Evolutionary conservation across 352 stramenopile species (phyloP).

Genomic region (Thalassiosira mediterranea): DNA sequence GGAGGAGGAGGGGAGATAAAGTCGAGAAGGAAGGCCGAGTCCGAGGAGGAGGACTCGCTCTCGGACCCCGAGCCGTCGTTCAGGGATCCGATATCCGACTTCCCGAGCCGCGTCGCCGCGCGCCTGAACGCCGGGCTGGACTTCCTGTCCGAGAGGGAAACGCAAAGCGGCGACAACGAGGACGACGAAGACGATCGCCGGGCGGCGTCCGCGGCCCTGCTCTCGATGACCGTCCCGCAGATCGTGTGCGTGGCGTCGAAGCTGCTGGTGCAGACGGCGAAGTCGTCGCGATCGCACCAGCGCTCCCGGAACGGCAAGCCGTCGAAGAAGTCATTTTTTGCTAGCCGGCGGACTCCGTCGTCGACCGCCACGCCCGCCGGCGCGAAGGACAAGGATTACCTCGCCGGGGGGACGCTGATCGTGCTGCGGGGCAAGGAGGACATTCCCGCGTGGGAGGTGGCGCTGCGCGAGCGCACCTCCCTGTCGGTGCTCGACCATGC

Average conservation of each 20-base stretch:
- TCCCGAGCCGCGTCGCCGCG: conserved; percentile 34
- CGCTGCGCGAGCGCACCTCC: conserved; percentile 64
- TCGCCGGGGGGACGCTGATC: conserved; percentile 56
- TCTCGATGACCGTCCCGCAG: conserved; percentile 40
- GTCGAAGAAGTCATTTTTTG: conserved; percentile 4
- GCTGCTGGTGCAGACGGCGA: conserved; percentile 32
- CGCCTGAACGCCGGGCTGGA: conserved; percentile 33
- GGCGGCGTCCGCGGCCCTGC: conserved; percentile 24
- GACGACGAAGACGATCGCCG: conserved; percentile 2
- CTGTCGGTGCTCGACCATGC: conserved; percentile 73
- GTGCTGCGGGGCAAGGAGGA: conserved; percentile 61
- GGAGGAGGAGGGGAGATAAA: conserved; percentile 2
- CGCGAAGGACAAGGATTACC: conserved; percentile 21
- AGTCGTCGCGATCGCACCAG: conserved; percentile 28
- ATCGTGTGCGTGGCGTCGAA: conserved; percentile 34
- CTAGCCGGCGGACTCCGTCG: conserved; percentile 22
- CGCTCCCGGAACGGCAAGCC: conserved; percentile 15
- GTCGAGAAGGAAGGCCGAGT: not conserved
- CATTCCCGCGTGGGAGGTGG: conserved; percentile 53
- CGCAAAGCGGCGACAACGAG: not conserved
- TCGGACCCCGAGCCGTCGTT: conserved; percentile 25
- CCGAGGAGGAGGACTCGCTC: conserved; percentile 27
- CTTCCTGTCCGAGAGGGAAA: conserved; percentile 38
- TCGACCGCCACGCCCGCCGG: not conserved
- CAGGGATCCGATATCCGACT: conserved; percentile 39